A percentile compares a stretch with the other conserved stretches of the same genome.
These are phyloP conservation scores for Sporisorium reilianum DNA, from an alignment of 1,284 basidiomycete species.

Conservation along the genomic window DNA sequence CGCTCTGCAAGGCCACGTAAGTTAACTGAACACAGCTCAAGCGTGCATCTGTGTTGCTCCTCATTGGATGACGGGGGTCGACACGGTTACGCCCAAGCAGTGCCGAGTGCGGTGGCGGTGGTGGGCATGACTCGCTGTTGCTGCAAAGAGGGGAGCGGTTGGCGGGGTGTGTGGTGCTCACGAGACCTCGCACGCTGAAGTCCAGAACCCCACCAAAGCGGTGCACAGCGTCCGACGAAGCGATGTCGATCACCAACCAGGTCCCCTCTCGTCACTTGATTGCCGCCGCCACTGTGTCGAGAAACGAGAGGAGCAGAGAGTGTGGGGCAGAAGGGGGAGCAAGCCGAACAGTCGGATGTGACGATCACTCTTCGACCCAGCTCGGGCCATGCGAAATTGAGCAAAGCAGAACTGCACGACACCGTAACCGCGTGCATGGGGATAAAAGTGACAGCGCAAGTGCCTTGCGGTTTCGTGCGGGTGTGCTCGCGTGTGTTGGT, in stretches of 20 bases:
- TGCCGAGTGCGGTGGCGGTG: background rate
- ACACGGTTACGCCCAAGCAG: background rate
- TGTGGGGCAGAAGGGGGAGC: too few species aligned
- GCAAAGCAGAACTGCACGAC: background rate
- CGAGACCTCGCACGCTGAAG: conserved; percentile 1
- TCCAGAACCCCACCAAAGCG: background rate
- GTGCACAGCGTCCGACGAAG: background rate
- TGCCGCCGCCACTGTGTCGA: too few species aligned
- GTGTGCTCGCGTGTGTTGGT: background rate
- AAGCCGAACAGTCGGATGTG: background rate
- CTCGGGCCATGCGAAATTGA: conserved; percentile 1
- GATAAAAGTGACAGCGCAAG: background rate
- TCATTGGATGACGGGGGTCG: background rate
- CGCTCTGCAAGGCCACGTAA: background rate
- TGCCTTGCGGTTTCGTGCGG: too few species aligned
- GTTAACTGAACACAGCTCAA: background rate
- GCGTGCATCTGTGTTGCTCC: background rate
- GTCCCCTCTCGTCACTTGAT: too few species aligned
- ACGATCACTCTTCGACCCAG: background rate
- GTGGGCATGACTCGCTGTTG: background rate
- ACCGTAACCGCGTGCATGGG: conserved; percentile 1
- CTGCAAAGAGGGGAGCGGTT: background rate
- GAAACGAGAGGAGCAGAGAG: too few species aligned
- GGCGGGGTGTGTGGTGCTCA: background rate
- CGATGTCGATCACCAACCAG: conserved; percentile 1